Conservation (phyloP, 164 flowering plant genomes). For the Echeveria elegans region DNA sequence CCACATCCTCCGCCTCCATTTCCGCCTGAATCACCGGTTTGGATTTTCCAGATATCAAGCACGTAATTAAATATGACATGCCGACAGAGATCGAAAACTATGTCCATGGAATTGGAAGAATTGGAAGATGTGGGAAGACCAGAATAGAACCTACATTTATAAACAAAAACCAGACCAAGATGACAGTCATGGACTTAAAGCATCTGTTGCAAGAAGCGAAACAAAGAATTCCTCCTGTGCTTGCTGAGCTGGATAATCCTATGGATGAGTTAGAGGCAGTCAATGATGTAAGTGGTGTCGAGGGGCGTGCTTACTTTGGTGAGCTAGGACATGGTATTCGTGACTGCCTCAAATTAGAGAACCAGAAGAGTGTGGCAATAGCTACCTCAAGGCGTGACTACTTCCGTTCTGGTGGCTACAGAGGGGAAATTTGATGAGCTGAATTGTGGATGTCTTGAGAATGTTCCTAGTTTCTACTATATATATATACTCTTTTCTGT, state of each 20-base stretch:
- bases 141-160: slow-evolving; percentile 92
- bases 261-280: slow-evolving; percentile 71
- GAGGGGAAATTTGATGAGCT: slow-evolving; percentile 63
- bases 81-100: slow-evolving; percentile 90
- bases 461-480: too few relatives aligned
- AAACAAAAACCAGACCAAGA: too few relatives aligned
- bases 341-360: slow-evolving; percentile 84
- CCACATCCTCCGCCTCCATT: too few relatives aligned
- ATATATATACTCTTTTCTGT: too few relatives aligned
- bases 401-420: slow-evolving; percentile 83
- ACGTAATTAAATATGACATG: too few relatives aligned
- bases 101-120: slow-evolving; percentile 84
- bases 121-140: slow-evolving; percentile 91
- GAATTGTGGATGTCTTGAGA: too few relatives aligned
- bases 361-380: slow-evolving; percentile 64
- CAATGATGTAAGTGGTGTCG: too few relatives aligned
- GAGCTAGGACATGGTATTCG: slow-evolving; percentile 84
- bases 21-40: too few relatives aligned
- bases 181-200: too few relatives aligned
- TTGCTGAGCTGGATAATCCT: slow-evolving; percentile 80
- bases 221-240: too few relatives aligned
- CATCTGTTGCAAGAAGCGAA: too few relatives aligned
- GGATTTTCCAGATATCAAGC: too few relatives aligned
- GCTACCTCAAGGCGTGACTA: slow-evolving; percentile 78
- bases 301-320: slow-evolving; percentile 94